Evolutionary conservation across 2,329 filamentous ascomycete species (phyloP), one percentile per base, ranked within the genome.

Genomic region (Fonsecaea multimorphosa): DNA sequence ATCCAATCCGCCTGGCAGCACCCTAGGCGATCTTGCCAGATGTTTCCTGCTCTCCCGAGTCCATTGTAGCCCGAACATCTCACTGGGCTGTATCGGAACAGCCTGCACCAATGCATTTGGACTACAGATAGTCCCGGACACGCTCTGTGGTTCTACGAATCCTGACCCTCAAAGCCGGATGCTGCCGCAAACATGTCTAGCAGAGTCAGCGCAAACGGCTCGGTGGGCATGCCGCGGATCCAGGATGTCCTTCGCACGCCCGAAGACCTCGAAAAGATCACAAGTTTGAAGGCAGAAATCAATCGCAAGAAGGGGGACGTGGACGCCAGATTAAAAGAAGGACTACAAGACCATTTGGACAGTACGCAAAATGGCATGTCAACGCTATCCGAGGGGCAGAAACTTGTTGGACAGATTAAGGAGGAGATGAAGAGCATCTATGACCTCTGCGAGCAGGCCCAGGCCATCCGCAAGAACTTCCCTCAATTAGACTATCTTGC

Each of bases 351-450:
- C 75, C 95, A 99, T 83, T 86, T 99, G 64, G 92, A 97, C 80
- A 91, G 93, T 61, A 97, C 95, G 11, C 94, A 98, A 81, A 87
- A 91, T 72, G 95, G 95, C 77, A 97, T 99, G 89, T 90, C 83
- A 70, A 91, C 91, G 68, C 89, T 99, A 70, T 88, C 87, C 52
- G 93, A 97, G 76, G 93, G 93, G 63, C 93, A 98, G 79, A 91
- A 93, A 78, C 92, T 92, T 67, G 91, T 99, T 38, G 90, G 92
- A 76, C 87, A 91, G 73, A 97, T 97, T 80, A 97, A 96, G 79
- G 94, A 98, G 72, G 95, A 99, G 82, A 95, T 99, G 87, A 93
- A 96, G 84, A 96, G 94, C 80, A 98, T 99, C 74, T 95, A 99
- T 82, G 93, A 92, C 80, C 87, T 99, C 70, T 99, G 95, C 81